phyloP scores from a whole-genome alignment of 1,284 basidiomycete species.

The Gomphus bonarii region DNA sequence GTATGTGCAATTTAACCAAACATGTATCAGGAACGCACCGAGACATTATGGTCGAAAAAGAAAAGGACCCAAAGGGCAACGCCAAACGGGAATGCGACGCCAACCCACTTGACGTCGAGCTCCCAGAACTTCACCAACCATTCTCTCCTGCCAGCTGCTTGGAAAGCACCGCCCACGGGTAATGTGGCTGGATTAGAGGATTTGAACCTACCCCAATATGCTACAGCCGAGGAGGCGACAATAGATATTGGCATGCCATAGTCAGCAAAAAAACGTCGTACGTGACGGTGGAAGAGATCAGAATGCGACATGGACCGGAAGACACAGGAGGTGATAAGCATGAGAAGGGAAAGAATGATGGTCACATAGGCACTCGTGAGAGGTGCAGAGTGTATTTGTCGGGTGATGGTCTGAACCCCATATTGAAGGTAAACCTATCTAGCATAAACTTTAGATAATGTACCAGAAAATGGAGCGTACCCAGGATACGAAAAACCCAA shows the following conservation, averaged over 20 bases:
- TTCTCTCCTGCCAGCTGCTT: constrained; percentile 59
- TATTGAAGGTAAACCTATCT: constrained; percentile 71
- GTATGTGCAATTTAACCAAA: not conserved
- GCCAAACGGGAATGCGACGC: constrained; percentile 69
- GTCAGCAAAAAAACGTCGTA: constrained; percentile 69
- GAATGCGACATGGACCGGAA: constrained; percentile 60
- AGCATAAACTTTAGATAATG: constrained; percentile 15
- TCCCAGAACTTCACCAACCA: constrained; percentile 95
- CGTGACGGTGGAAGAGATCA: constrained; percentile 59
- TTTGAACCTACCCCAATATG: constrained; percentile 79
- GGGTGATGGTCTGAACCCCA: constrained; percentile 73
- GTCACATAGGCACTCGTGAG: constrained; percentile 55
- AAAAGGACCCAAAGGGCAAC: constrained; percentile 63
- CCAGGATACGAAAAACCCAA: constrained; percentile 85
- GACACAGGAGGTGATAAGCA: constrained; percentile 63
- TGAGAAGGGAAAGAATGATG: constrained; percentile 69
- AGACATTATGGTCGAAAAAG: constrained; percentile 81
- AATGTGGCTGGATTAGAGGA: constrained; percentile 53
- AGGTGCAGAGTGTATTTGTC: constrained; percentile 48
- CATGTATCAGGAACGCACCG: constrained; percentile 32
- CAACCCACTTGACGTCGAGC: constrained; percentile 83
- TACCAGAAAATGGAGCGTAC: constrained; percentile 16
- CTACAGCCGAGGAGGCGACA: constrained; percentile 58
- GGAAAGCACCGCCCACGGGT: constrained; percentile 60
- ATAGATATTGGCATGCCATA: constrained; percentile 87